phyloP scores from a whole-genome alignment of 768 basidiomycete species.

The Pisolithus microcarpus region DNA sequence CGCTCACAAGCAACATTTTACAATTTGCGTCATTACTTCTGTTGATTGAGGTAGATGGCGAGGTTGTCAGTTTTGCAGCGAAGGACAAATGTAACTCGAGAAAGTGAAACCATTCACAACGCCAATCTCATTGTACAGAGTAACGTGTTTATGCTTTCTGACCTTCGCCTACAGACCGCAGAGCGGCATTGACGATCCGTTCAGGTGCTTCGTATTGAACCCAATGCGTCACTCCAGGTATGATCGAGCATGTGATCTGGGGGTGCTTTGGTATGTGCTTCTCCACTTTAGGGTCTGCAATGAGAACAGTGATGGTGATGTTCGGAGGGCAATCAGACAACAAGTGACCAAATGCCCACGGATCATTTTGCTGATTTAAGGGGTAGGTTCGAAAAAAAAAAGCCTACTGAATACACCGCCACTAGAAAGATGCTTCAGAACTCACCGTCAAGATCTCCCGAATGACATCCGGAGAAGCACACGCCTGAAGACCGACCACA shows the following conservation, averaged over 20 bases:
- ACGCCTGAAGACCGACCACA: conserved; percentile 7
- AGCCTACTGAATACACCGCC: too few relatives aligned
- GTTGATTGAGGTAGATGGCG: too few relatives aligned
- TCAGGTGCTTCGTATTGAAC: conserved; percentile 23
- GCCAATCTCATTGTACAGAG: too few relatives aligned
- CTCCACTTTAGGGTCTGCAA: conserved; percentile 6
- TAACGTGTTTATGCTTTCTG: too few relatives aligned
- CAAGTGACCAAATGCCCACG: conserved; percentile 9
- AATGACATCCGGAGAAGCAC: conserved; percentile 1
- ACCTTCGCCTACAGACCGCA: neutral
- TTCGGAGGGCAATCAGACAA: conserved; percentile 7
- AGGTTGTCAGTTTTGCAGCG: too few relatives aligned
- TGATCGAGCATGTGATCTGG: conserved; percentile 4
- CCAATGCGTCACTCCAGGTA: conserved; percentile 17
- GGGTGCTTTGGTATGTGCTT: conserved; percentile 12
- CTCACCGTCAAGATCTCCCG: conserved; percentile 7
- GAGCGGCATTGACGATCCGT: conserved; percentile 11
- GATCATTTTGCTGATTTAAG: conserved; percentile 8
- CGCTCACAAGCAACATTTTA: too few relatives aligned
- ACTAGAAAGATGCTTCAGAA: neutral
- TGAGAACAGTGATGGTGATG: conserved; percentile 10
- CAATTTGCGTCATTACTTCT: too few relatives aligned
- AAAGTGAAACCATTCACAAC: too few relatives aligned
- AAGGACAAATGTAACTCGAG: too few relatives aligned
- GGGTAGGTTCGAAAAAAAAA: neutral